Evolutionary conservation across 78 protist species (phyloP), one percentile per base, ranked within the genome.

Genomic region (Dictyostelium brefeldianum): DNA sequence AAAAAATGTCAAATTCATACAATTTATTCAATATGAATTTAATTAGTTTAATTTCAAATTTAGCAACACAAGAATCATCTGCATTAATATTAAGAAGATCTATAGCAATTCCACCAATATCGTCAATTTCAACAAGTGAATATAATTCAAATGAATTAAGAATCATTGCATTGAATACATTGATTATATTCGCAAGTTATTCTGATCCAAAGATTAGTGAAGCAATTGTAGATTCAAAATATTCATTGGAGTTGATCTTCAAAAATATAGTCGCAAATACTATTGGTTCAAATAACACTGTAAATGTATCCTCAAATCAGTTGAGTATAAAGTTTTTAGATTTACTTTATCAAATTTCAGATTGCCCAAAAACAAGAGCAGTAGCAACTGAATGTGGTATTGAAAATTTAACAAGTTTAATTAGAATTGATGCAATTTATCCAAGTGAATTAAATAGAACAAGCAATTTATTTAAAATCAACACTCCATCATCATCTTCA

Each of bases 311-410:
- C 2, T 10, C 10, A 22, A 59, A 59, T 18, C n/a, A 59, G 1
- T 51, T 83, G 12, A 31, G 73, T 22, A 83, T 83, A 17, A 83
- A 83, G 43, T 56, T 54, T 9, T 41, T 83, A 12, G 90, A 83
- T 73, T 41, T 83, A 47, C 29, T 83, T 4, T 83, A 31, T 41
- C 90, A 73, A 56, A 80, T 83, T 20, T 83, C 90, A 29, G 90
- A 83, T 71, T 83, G 90, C 56, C 56, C 90, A 0, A 83, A 83
- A 73, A 83, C 90, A 46, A 69, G 80, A 56, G 90, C 90, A 17
- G 12, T 83, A 18, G 90, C 90, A 20, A 54, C 43, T 9, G 90
- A 83, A 18, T 51, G 90, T 83, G 90, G 90, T 43, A 25, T 83
- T 36, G 90, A 83, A 22, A 36, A 36, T 5, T 22, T 83, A 31